A percentile compares a stretch with the other conserved stretches of the same genome.
phyloP scores from a whole-genome alignment of 2,329 filamentous ascomycete genomes.

The Alternaria solani region DNA sequence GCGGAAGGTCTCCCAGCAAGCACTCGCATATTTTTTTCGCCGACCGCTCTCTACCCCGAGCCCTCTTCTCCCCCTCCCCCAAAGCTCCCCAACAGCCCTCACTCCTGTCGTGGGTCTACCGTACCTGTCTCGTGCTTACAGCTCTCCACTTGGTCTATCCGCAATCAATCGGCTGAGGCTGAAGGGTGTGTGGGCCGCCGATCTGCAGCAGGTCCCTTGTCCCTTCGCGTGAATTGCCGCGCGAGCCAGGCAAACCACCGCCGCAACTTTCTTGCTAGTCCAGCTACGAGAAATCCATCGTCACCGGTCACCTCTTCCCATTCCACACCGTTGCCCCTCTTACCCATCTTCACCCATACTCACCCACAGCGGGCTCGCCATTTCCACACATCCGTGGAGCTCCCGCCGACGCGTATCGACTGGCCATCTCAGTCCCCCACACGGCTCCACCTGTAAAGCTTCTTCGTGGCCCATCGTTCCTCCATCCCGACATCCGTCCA shows the following conservation, averaged over 20 bases:
- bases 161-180: slow-evolving; percentile 48
- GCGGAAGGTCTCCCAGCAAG: slow-evolving; percentile 29
- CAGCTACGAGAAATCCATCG: slow-evolving; percentile 22
- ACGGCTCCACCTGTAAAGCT: slow-evolving; percentile 45
- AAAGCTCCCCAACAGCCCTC: slow-evolving; percentile 22
- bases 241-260: slow-evolving; percentile 41
- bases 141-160: slow-evolving; percentile 47
- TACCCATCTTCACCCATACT: slow-evolving; percentile 17
- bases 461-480: slow-evolving; percentile 40
- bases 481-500: slow-evolving; percentile 34
- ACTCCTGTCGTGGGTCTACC: slow-evolving; percentile 36
- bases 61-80: slow-evolving; percentile 28
- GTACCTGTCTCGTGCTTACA: slow-evolving; percentile 45
- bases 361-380: slow-evolving; percentile 29
- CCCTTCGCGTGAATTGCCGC: slow-evolving; percentile 43
- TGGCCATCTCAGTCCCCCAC: slow-evolving; percentile 41
- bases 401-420: slow-evolving; percentile 34
- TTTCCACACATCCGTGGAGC: slow-evolving; percentile 30
- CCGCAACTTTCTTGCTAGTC: slow-evolving; percentile 23
- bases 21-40: slow-evolving; percentile 39
- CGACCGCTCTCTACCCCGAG: slow-evolving; percentile 25
- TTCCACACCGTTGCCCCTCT: slow-evolving; percentile 22
- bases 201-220: slow-evolving; percentile 48
- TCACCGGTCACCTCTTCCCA: slow-evolving; percentile 26
- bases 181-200: slow-evolving; percentile 45